These are phyloP conservation scores for Pascua guehoae DNA, from an alignment of 1,284 basidiomycete genomes.

Conservation along the genomic window DNA sequence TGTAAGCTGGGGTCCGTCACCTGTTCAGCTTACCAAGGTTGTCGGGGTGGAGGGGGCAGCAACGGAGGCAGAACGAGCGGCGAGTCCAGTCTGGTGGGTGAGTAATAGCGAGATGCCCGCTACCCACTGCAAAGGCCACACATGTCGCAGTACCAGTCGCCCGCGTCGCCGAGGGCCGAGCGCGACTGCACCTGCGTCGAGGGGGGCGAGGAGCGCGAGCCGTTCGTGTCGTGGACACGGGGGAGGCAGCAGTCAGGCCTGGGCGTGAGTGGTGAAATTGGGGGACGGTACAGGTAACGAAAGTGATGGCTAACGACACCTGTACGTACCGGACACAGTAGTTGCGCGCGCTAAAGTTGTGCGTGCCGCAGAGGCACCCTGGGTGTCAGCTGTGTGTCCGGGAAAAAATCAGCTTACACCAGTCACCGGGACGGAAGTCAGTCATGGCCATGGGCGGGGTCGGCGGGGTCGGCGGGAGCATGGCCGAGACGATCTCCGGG, in stretches of 20 bases:
- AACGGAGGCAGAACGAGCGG: slow-evolving; percentile 12
- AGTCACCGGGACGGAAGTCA: neutral
- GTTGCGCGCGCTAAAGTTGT: slow-evolving; percentile 1
- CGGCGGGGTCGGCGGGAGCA: neutral
- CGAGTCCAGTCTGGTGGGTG: slow-evolving; percentile 13
- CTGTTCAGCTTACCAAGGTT: slow-evolving; percentile 4
- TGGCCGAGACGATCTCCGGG: no score
- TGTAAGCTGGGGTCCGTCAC: neutral
- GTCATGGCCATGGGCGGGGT: neutral
- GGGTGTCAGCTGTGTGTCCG: neutral
- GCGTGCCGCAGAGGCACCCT: slow-evolving; percentile 7
- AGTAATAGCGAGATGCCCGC: neutral
- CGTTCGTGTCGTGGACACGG: neutral
- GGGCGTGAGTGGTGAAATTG: neutral
- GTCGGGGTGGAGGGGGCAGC: slow-evolving; percentile 14
- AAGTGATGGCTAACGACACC: no score
- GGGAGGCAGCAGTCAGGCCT: neutral
- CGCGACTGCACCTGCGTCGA: neutral
- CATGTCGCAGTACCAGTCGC: slow-evolving; percentile 17
- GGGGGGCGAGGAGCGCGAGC: neutral
- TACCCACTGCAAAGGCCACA: slow-evolving; percentile 16
- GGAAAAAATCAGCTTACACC: slow-evolving; percentile 1
- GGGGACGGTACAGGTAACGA: no score
- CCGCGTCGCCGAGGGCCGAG: slow-evolving; percentile 14
- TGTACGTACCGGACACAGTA: slow-evolving; percentile 5